Base-by-base conservation (phyloP, 1,284 basidiomycete genomes). In the Cystobasidium pallidum region DNA sequence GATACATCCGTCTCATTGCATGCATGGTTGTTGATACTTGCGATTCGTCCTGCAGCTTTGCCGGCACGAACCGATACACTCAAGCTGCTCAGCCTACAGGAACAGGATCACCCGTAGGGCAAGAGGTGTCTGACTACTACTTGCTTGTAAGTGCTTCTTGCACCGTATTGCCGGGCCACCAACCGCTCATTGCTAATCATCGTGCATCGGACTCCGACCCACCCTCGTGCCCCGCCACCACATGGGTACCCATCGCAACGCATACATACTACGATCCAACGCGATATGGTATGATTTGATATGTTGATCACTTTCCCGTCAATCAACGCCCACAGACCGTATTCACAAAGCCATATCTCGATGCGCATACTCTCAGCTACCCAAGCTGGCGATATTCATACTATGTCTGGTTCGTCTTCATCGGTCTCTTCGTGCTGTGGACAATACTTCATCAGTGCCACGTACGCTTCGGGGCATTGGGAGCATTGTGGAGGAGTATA, bases 331-430 rank as follows among this genome's bases (percentile, higher is more conserved):
- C 3, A 39, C 39, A 65, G 43, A 51, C 34, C 30, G 74, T 75
- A 57, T 77, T 76, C 57, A 74, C 74, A 24, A 73, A 73, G 24
- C 75, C 75, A 72, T 82, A 81, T 75, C 76, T 83, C 61, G 76
- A 74, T 57, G 82, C 82, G 1, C 82, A 83, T 73, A 80, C 81
- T 72, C 80, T 83, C 28, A 79, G 79, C 39, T 59, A 73, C 11
- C 79, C 82, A 0, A 81, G 81, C 28, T 81, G 80, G 74, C 78
- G 82, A 3, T 83, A 83, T 70, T 78, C 81, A 2, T 83, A 82
- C 76, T 76, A 82, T 51, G 73, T 82, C 39, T 82, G 80, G 81
- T 78, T 83, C 75, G 75, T 80, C 51, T 73, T 81, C 61, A 75
- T 74, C 57, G 75, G 75, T 21, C 67, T 78, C 19, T 76, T 78